Evolutionary conservation across 2,329 filamentous ascomycete genomes (phyloP).

Genomic region (Fusarium penzigii): DNA sequence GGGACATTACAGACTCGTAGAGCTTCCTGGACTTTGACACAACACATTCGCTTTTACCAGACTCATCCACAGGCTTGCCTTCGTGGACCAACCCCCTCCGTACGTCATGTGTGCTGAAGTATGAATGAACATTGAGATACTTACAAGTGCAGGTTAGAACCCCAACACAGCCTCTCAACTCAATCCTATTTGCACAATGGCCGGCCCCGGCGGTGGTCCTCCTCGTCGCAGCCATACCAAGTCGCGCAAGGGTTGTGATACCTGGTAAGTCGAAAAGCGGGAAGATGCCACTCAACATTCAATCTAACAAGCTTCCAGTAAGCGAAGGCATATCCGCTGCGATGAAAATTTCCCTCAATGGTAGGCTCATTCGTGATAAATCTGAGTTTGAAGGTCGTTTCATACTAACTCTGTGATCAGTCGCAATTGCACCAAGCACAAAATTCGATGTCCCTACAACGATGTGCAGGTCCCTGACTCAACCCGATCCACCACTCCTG

Average conservation of each 20-base stretch:
- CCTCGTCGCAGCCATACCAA: constrained; percentile 92
- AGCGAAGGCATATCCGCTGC: constrained; percentile 94
- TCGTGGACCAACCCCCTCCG: constrained; percentile 24
- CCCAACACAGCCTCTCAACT: constrained; percentile 27
- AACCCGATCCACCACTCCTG: constrained; percentile 60
- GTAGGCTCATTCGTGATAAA: constrained; percentile 52
- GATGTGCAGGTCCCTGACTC: constrained; percentile 70
- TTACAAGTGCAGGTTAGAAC: constrained; percentile 5
- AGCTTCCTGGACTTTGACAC: constrained; percentile 16
- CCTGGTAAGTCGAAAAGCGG: constrained; percentile 61
- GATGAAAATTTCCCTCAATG: constrained; percentile 98
- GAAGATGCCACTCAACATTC: background rate
- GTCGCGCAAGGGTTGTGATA: constrained; percentile 97
- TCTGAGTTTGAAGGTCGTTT: background rate
- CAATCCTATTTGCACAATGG: constrained; percentile 62
- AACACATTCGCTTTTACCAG: constrained; percentile 12
- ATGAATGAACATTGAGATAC: constrained; percentile 4
- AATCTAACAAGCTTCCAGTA: constrained; percentile 48
- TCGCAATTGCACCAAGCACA: constrained; percentile 98
- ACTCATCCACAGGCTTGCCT: constrained; percentile 33
- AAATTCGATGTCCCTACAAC: constrained; percentile 97
- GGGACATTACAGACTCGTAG: constrained; percentile 16
- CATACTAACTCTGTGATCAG: constrained; percentile 45
- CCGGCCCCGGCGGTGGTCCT: constrained; percentile 91
- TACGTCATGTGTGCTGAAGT: background rate